These are phyloP conservation scores for Mycena galopus DNA, from an alignment of 768 basidiomycete species.

Conservation along the genomic window DNA sequence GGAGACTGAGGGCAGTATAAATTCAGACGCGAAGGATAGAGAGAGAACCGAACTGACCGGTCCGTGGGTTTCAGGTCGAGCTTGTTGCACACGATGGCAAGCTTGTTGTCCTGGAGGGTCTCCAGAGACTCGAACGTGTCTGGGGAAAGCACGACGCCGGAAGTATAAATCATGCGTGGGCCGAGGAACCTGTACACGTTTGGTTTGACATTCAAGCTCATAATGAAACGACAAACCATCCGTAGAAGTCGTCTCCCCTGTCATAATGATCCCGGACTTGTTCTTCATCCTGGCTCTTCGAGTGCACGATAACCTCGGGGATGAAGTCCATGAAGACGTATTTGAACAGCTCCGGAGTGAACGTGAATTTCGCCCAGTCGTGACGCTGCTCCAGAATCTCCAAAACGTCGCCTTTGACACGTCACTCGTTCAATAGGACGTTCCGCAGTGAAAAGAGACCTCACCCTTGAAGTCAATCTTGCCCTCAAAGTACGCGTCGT, in stretches of 20 bases:
- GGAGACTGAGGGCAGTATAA: slow-evolving; percentile 57
- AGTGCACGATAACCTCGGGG: slow-evolving; percentile 95
- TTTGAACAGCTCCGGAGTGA: slow-evolving; percentile 93
- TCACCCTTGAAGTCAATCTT: slow-evolving; percentile 96
- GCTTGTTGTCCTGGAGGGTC: slow-evolving; percentile 97
- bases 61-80: slow-evolving; percentile 90
- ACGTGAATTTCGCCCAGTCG: slow-evolving; percentile 94
- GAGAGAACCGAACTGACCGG: slow-evolving; percentile 51
- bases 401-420: slow-evolving; percentile 83
- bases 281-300: slow-evolving; percentile 92
- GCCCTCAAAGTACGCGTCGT: slow-evolving; percentile 97
- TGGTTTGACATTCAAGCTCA: background rate
- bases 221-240: slow-evolving; percentile 66
- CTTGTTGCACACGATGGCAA: slow-evolving; percentile 95
- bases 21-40: background rate
- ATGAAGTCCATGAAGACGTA: slow-evolving; percentile 90
- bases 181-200: slow-evolving; percentile 81
- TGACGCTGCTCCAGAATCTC: slow-evolving; percentile 95
- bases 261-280: slow-evolving; percentile 98
- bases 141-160: slow-evolving; percentile 84
- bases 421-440: background rate
- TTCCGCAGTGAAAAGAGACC: slow-evolving; percentile 35
- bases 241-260: slow-evolving; percentile 96
- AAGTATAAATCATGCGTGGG: slow-evolving; percentile 97
- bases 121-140: slow-evolving; percentile 87